These are phyloP conservation scores for Brasenia schreberi DNA, from an alignment of 164 flowering plant genomes.

Conservation along the genomic window DNA sequence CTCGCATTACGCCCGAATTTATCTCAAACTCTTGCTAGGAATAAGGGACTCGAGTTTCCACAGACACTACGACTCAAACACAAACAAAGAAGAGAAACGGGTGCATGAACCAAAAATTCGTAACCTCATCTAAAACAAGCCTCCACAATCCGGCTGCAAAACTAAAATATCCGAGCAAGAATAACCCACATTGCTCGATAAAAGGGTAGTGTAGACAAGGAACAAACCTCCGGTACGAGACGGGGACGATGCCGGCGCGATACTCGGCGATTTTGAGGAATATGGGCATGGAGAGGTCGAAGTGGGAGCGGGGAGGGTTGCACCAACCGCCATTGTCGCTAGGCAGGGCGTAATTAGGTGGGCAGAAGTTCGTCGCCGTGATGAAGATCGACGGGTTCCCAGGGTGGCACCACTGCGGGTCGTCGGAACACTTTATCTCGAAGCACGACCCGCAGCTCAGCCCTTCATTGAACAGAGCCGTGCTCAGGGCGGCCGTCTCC, in stretches of 20 bases:
- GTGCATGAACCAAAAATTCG: no score
- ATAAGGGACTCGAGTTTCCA: no score
- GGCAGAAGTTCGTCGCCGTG: slow-evolving; percentile 53
- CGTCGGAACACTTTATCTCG: slow-evolving; percentile 35
- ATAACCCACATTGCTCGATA: no score
- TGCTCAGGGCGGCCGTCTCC: slow-evolving; percentile 44
- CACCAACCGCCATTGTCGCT: slow-evolving; percentile 55
- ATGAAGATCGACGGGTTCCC: slow-evolving; percentile 39
- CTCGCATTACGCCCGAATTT: no score
- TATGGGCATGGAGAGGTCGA: slow-evolving; percentile 52
- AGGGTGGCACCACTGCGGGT: slow-evolving; percentile 33
- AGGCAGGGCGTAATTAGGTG: slow-evolving; percentile 38
- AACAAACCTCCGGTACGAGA: no score
- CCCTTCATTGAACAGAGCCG: slow-evolving; percentile 44
- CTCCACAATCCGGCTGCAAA: no score
- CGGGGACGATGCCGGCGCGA: slow-evolving; percentile 40
- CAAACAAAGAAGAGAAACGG: no score
- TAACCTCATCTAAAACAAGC: no score
- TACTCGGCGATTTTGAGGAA: slow-evolving; percentile 43
- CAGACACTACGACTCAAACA: no score
- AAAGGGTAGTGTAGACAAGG: no score
- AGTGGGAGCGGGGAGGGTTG: slow-evolving; percentile 50
- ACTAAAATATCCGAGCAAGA: no score
- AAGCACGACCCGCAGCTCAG: slow-evolving; percentile 45
- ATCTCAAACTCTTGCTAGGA: no score